Base-by-base conservation (phyloP, 345 rosid species). In the Eucalyptus lansdowneana region DNA sequence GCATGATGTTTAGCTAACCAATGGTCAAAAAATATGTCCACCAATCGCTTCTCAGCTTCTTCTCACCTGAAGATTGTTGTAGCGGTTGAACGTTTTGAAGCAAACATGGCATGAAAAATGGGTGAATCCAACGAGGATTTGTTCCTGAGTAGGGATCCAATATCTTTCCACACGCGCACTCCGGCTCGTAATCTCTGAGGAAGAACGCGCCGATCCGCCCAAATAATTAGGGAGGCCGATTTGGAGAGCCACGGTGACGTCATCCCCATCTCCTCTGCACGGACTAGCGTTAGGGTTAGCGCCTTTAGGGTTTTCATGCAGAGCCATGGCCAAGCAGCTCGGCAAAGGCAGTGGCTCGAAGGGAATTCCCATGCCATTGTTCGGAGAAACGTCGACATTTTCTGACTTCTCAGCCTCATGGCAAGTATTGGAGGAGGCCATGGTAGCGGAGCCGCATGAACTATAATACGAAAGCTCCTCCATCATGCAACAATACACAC, bases 1-100 rank as follows among this genome's bases (percentile, higher is more conserved):
- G 21, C 80, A 69, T 69, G 44, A 69, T 69, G 58, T 21, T 53
- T 53, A 16, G 80, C 80, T 69, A 16, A 69, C 42, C 42, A 16
- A 67, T 16, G 80, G 80, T 69, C 80, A 37, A 31, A 67, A 69
- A 69, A 34, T 31, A 31, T 69, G 80, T 69, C 80, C 80, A 69
- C 80, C 42, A 31, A 16, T 69, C 40, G 24, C 24, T 34, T 69
- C 24, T 69, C 80, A 69, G 40, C 80, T 69, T 69, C 42, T 69
- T 69, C 80, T 69, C 80, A 97, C 98, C 97, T 97, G 98, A 90
- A 96, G 99, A 92, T 96, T 97, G 91, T 97, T 97, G 96, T 95
- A 96, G 91, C 98, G 99, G 91, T 94, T 97, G 95, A 97, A 97
- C 88, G 97, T 95, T 92, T 97, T 97, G 86, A 92, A 94, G 94